phyloP scores from a whole-genome alignment of 106 monocot genomes.

The Agapanthus africanus region DNA sequence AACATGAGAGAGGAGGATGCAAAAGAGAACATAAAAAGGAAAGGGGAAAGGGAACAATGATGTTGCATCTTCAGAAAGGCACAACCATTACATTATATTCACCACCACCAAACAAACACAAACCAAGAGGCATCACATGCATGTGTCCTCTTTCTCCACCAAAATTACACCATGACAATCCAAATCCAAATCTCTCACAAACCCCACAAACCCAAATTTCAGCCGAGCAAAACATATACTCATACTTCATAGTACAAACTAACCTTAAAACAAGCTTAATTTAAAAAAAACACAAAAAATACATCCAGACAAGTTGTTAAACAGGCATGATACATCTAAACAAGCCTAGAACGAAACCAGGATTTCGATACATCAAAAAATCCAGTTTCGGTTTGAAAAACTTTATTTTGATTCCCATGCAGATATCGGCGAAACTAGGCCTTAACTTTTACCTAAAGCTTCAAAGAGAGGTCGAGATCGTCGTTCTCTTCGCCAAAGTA shows the following conservation, averaged over 20 bases:
- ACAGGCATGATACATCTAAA: background rate
- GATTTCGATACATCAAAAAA: background rate
- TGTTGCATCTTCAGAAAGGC: background rate
- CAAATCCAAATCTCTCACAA: background rate
- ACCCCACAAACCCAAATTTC: background rate
- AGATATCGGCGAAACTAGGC: background rate
- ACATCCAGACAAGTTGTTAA: background rate
- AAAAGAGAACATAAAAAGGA: too few relatives aligned
- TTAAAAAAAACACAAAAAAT: background rate
- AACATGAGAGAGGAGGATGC: too few relatives aligned
- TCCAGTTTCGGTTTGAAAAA: background rate
- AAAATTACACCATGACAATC: background rate
- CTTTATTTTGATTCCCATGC: background rate
- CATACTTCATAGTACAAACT: background rate
- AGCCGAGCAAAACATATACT: background rate
- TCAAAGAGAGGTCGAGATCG: conserved; percentile 8
- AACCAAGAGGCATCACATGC: conserved; percentile 7
- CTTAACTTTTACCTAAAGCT: conserved; percentile 9
- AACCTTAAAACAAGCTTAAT: background rate
- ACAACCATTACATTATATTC: conserved; percentile 1
- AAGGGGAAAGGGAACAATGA: conserved; percentile 8
- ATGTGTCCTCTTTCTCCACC: background rate
- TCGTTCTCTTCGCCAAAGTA: background rate
- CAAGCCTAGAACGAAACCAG: background rate
- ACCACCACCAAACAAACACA: background rate